phyloP scores from a whole-genome alignment of 2,329 filamentous ascomycete genomes.

The Aspergillus sp. region DNA sequence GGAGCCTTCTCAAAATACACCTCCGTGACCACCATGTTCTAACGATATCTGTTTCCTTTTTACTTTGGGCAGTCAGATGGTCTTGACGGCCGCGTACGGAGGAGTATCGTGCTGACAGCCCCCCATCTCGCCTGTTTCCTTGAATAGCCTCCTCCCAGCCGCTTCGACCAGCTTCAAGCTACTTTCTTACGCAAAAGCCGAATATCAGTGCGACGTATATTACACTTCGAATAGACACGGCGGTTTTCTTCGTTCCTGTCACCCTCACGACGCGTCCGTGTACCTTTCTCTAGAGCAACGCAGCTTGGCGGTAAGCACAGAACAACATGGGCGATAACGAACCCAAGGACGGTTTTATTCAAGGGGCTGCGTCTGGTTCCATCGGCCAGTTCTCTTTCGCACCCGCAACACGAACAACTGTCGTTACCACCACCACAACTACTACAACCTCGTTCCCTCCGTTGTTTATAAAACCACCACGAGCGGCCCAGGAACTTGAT shows the following conservation, averaged over 20 bases:
- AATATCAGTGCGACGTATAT: constrained; percentile 15
- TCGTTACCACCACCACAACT: constrained; percentile 87
- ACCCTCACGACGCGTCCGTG: constrained; percentile 18
- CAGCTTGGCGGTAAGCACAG: neutral
- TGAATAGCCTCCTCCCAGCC: constrained; percentile 9
- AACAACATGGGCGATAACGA: constrained; percentile 30
- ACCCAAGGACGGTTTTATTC: constrained; percentile 17
- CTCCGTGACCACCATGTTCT: constrained; percentile 21
- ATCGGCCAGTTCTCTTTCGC: constrained; percentile 63
- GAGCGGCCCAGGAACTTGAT: constrained; percentile 70
- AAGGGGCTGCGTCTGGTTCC: constrained; percentile 36
- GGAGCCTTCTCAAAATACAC: neutral
- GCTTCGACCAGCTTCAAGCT: constrained; percentile 5
- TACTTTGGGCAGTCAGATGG: constrained; percentile 23
- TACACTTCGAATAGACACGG: neutral
- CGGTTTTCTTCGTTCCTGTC: neutral
- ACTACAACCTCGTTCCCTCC: constrained; percentile 80
- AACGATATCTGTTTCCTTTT: constrained; percentile 13
- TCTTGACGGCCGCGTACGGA: constrained; percentile 20
- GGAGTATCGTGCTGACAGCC: constrained; percentile 24
- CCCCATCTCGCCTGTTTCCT: constrained; percentile 18
- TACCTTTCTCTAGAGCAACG: neutral
- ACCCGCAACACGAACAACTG: constrained; percentile 63
- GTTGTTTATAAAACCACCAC: constrained; percentile 73
- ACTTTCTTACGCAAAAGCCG: constrained; percentile 14